Conservation (phyloP, 495 filamentous ascomycete genomes). For the Penicillium bovifimosum region DNA sequence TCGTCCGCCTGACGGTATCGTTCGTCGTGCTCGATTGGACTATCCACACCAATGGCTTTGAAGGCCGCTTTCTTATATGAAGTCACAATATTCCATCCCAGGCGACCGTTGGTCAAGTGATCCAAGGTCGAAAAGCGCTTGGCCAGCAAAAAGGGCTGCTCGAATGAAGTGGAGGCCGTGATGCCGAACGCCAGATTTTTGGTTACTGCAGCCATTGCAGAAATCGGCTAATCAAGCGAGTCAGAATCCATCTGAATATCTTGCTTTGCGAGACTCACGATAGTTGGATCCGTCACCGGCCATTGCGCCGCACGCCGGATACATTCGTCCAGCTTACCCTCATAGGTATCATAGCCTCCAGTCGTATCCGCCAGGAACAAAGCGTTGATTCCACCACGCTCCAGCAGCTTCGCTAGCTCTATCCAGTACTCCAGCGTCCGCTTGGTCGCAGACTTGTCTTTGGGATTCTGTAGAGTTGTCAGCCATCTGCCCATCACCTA, state of each 20-base stretch:
- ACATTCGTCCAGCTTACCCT: slow-evolving; percentile 49
- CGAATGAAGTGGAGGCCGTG: slow-evolving; percentile 52
- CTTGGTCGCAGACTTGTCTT: slow-evolving; percentile 52
- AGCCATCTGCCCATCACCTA: background rate
- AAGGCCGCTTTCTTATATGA: slow-evolving; percentile 55
- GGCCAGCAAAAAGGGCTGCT: slow-evolving; percentile 53
- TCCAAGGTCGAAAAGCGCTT: slow-evolving; percentile 59
- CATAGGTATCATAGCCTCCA: slow-evolving; percentile 53
- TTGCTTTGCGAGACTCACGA: slow-evolving; percentile 34
- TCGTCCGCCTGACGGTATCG: slow-evolving; percentile 58
- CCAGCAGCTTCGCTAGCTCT: slow-evolving; percentile 54
- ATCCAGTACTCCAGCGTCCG: slow-evolving; percentile 54
- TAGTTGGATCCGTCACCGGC: slow-evolving; percentile 51
- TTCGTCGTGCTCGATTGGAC: slow-evolving; percentile 55
- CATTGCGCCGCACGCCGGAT: slow-evolving; percentile 51
- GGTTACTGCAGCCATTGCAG: slow-evolving; percentile 47
- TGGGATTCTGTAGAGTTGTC: slow-evolving; percentile 40
- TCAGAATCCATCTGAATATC: slow-evolving; percentile 5
- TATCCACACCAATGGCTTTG: slow-evolving; percentile 53
- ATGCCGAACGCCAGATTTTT: slow-evolving; percentile 44
- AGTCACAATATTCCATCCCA: slow-evolving; percentile 65
- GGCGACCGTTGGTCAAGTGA: slow-evolving; percentile 53
- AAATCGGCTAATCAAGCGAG: slow-evolving; percentile 28
- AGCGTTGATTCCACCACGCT: slow-evolving; percentile 53
- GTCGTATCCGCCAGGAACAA: slow-evolving; percentile 59